Evolutionary conservation across 768 basidiomycete species (phyloP), one percentile per base, ranked within the genome.

Genomic region (Pleurotus salmoneostramineus): DNA sequence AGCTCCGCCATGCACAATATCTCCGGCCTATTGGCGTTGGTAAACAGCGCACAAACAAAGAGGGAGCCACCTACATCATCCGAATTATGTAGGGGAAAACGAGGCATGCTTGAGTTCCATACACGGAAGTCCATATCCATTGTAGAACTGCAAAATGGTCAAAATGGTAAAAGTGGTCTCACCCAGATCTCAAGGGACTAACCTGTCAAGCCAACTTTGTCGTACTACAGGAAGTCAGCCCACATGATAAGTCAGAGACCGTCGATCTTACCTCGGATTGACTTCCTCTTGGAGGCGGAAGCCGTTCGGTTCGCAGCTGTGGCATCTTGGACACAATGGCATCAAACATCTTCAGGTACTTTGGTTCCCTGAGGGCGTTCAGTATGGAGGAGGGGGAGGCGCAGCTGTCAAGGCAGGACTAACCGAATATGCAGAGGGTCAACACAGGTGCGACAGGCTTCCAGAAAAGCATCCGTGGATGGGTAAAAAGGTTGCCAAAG

Each of bases 1-100:
- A 95, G 79, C 65, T 96, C 94, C 56, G 92, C 87, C 88, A 96
- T 92, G 60, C 84, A 87, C 66, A 95, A 80, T 58, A 93, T 88
- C 69, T 93, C 91, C 37, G 92, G 92, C 67, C 93, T 95, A 65
- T 4, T 43, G 58, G 48, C 58, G 51, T 61, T 56, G 51, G 58
- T 6, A 58, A 58, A 58, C 36, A 61, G 35, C 15, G 33, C 21
- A 54, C 35, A 58, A 45, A 49, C 44, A 51, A 55, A 48, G 37
- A 31, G 55, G 55, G 57, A 58, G 50, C 4, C 33, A 80, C 90
- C 60, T 60, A 94, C 90, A 96, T 78, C 70, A 95, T 76, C 10
- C 83, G 83, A 51, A 90, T 77, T 50, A 86, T 77, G 65, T 91
- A 93, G 48, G 90, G 89, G 70, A 93, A 88, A 31, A 89, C 78